A percentile compares a stretch with the other conserved stretches of the same genome.
Conservation (phyloP, 495 filamentous ascomycete genomes). For the Xylaria longipes region DNA sequence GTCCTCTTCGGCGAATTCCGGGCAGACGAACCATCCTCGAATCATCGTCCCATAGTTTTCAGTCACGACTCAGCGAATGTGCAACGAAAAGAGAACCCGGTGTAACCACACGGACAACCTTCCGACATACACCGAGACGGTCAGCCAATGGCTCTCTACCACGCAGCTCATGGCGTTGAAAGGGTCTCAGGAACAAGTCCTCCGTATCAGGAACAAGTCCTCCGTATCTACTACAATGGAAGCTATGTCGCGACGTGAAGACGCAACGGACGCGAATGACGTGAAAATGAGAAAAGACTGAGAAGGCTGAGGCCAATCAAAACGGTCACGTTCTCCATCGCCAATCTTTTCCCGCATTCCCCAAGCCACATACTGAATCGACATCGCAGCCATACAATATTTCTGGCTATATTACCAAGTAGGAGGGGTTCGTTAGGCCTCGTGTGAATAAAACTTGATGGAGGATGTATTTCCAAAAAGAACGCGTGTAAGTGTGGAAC, state of each 20-base stretch:
- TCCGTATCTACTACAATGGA: neutral
- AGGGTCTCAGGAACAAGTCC: neutral
- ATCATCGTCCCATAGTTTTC: constrained; percentile 6
- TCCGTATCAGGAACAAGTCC: neutral
- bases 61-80: neutral
- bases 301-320: constrained; percentile 1
- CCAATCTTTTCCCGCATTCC: constrained; percentile 19
- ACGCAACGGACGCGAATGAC: constrained; percentile 11
- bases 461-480: neutral
- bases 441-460: neutral
- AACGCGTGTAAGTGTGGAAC: constrained; percentile 11
- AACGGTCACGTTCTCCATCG: constrained; percentile 18
- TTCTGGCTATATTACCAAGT: constrained; percentile 20
- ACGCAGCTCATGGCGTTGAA: neutral
- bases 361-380: constrained; percentile 19
- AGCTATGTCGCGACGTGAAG: neutral
- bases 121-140: constrained; percentile 4
- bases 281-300: constrained; percentile 14
- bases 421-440: neutral
- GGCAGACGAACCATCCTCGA: neutral
- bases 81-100: constrained; percentile 4
- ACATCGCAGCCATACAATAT: constrained; percentile 16
- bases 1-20: constrained; percentile 6
- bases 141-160: neutral
- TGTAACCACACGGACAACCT: neutral